These are phyloP conservation scores for Karstenula rhodostoma DNA, from an alignment of 2,329 filamentous ascomycete genomes.

Conservation along the genomic window DNA sequence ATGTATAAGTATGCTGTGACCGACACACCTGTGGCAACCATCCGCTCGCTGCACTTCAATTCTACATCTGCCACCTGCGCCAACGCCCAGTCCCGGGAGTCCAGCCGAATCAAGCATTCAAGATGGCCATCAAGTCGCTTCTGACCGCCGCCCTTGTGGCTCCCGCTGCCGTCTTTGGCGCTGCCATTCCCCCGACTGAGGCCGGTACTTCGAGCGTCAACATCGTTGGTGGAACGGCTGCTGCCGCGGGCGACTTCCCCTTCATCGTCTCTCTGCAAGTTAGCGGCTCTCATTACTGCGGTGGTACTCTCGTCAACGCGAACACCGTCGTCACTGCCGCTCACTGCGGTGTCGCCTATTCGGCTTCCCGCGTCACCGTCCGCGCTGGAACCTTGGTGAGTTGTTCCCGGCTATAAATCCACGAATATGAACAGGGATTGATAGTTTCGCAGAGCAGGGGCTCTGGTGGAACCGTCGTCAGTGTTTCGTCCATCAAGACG, in stretches of 20 bases:
- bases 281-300: conserved; percentile 36
- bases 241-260: conserved; percentile 36
- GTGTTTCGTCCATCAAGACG: conserved; percentile 27
- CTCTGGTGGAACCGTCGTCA: conserved; percentile 32
- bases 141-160: conserved; percentile 32
- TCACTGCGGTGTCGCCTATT: conserved; percentile 34
- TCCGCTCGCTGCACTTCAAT: conserved; percentile 29
- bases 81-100: conserved; percentile 14
- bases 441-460: conserved; percentile 3
- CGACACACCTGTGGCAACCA: conserved; percentile 20
- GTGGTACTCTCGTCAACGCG: conserved; percentile 36
- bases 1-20: conserved; percentile 28
- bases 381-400: conserved; percentile 35
- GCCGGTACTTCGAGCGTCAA: conserved; percentile 10
- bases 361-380: conserved; percentile 26
- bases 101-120: neutral
- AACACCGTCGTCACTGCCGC: conserved; percentile 41
- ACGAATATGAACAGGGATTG: neutral
- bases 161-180: conserved; percentile 29
- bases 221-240: conserved; percentile 39
- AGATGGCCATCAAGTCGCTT: conserved; percentile 23
- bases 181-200: conserved; percentile 33
- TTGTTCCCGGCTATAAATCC: neutral
- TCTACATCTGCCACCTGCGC: conserved; percentile 17
- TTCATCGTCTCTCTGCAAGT: conserved; percentile 37